These are phyloP conservation scores for Podaxis mareebaensis DNA, from an alignment of 768 basidiomycete species.

Conservation along the genomic window DNA sequence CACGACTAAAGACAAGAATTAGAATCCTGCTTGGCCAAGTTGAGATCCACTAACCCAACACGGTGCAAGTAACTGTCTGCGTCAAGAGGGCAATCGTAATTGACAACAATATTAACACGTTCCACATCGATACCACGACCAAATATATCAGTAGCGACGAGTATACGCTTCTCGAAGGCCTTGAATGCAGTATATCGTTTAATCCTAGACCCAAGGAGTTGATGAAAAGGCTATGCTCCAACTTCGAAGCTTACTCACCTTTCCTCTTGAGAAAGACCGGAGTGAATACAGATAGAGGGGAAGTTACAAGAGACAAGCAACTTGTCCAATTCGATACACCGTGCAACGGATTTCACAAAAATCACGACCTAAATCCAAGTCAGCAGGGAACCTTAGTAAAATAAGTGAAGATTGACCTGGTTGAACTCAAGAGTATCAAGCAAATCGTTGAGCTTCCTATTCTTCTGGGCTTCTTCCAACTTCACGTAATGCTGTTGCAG, in stretches of 20 bases:
- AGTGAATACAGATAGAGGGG: slow-evolving; percentile 97
- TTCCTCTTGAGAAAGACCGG: slow-evolving; percentile 92
- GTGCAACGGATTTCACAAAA: slow-evolving; percentile 97
- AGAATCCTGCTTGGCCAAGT: not conserved
- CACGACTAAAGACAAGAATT: slow-evolving; percentile 59
- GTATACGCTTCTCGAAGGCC: slow-evolving; percentile 98
- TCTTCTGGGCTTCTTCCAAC: slow-evolving; percentile 92
- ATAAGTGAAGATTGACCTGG: slow-evolving; percentile 55
- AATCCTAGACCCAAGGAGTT: slow-evolving; percentile 55
- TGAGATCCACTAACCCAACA: slow-evolving; percentile 69
- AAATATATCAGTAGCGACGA: slow-evolving; percentile 99
- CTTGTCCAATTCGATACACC: slow-evolving; percentile 96
- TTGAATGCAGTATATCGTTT: slow-evolving; percentile 97
- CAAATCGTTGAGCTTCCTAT: slow-evolving; percentile 94
- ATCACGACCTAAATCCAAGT: slow-evolving; percentile 82
- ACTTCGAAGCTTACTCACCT: slow-evolving; percentile 57
- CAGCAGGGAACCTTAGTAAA: not conserved
- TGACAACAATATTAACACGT: slow-evolving; percentile 98
- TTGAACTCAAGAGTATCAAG: slow-evolving; percentile 98
- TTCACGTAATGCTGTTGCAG: slow-evolving; percentile 99
- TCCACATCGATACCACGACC: slow-evolving; percentile 99
- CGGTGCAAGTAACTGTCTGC: slow-evolving; percentile 99
- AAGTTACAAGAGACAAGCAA: slow-evolving; percentile 96
- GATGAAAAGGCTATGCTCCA: not conserved
- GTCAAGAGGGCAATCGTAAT: slow-evolving; percentile 97